phyloP scores from a whole-genome alignment of 163 green algal genomes.

The Botryococcus braunii region DNA sequence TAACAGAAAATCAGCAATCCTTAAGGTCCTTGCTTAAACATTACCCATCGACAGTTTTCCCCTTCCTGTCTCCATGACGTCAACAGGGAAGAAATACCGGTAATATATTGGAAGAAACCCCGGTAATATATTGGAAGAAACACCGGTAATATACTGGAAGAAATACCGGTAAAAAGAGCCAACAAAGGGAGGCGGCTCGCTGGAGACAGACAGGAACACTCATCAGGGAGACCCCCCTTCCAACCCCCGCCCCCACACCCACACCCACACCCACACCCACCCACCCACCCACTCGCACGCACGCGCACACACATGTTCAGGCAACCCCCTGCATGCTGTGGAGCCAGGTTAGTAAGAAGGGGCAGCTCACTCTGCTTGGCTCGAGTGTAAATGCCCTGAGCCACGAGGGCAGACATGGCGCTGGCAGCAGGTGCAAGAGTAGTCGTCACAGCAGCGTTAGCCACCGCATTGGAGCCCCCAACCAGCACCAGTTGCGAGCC shows the following conservation, averaged over 20 bases:
- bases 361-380: no score
- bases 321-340: no score
- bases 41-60: not conserved
- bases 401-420: slow-evolving; percentile 64
- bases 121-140: not conserved
- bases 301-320: no score
- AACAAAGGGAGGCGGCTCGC: no score
- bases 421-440: slow-evolving; percentile 70
- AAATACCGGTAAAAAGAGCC: not conserved
- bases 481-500: slow-evolving; percentile 45
- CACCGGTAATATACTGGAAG: not conserved
- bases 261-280: no score
- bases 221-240: no score
- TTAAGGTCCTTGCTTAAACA: not conserved
- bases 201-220: no score
- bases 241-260: no score
- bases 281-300: no score
- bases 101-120: not conserved
- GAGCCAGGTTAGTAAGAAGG: no score
- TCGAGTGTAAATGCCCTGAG: slow-evolving; percentile 15
- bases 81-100: not conserved
- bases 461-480: slow-evolving; percentile 5
- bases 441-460: slow-evolving; percentile 53
- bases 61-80: not conserved
- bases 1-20: not conserved